Base-by-base conservation (phyloP, 2,329 filamentous ascomycete species). In the Chaetothyriales sp. region DNA sequence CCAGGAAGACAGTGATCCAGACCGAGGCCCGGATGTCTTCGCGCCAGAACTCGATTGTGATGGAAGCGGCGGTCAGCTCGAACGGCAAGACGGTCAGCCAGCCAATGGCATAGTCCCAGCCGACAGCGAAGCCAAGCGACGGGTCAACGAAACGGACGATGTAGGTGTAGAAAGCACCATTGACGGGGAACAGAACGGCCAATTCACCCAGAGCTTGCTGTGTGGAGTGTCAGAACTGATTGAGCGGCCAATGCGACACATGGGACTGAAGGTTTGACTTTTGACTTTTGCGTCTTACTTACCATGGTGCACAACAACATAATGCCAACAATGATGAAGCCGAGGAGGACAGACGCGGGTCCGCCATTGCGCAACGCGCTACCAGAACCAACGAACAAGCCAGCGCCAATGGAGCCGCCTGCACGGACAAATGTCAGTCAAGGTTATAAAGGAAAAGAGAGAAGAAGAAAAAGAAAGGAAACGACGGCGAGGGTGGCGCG, bases 131-230 rank as follows among this genome's bases (percentile, higher is more conserved):
- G 0, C 68, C 69, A 46, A 69, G 59, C 2, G 68, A 66, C 55
- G 69, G 67, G 53, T 71, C 68, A 18, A 71, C 67, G 44, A 69
- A 72, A 18, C 85, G 81, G 42, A 79, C 75, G 19, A 84, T 83
- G 60, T 88, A 90, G 43, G 80, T 75, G 26, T 83, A 56, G 49
- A 60, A 89, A 43, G 83, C 81, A 84, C 86, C 18, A 82, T 73
- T 36, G 89, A 79, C 53, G 5, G 86, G 86, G 25, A 89, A 80
- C 59, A 81, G 86, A 9, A 84, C 81, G 8, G 84, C 81, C 74
- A 92, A 83, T 68, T 92, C 75, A 49, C 72, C 72, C 32, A 77
- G 36, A 47, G 70, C 72, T 45, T 73, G 73, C 32, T 39, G 32
- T 39, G 10, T 5, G 10, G 7, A 15, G 9, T 15, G 32, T 39